Base-by-base conservation (phyloP, 805 yeast species). In the Yarrowia alimentaria region DNA sequence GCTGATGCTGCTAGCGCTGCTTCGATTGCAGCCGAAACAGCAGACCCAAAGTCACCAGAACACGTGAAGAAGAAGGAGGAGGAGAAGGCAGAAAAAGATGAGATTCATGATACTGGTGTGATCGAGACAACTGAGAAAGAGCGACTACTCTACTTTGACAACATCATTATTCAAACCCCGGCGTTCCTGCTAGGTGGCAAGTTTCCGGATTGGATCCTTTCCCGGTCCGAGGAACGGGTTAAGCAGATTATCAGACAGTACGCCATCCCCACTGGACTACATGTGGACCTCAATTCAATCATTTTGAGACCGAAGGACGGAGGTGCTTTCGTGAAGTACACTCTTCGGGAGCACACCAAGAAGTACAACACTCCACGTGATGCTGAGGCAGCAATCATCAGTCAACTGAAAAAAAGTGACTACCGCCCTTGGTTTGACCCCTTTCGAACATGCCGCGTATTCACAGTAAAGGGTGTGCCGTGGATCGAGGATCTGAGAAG, bases 401-500 rank as follows among this genome's bases (percentile, higher is more conserved):
- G 57, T 60, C 72, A 64, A 58, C 76, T 57, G 52, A 68, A 52
- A 6, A 53, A 53, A 48, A 59, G 57, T 13, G 54, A 59, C 1
- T 48, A 53, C 17, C 54, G 62, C 1, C 58, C 64, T 2, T 70
- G 60, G 61, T 54, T 70, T 9, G 69, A 75, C 17, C 71, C 70
- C 50, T 58, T 79, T n/a, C 64, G 76, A 1, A 69, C 17, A 66
- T 52, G 84, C 83, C 2, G 68, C 70, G 54, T 83, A 76, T 49
- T 82, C 74, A 81, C 85, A 0, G 97, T 93, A 1, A 82, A 84
- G 58, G 99, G 99, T 55, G 72, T 77, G 1, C 99, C 99, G 0
- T 91, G 97, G 96, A 84, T 93, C 54, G 98, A 91, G 68, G 99
- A 93, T 63, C 71, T 93, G 64, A 77, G 86, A 58, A 69, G 96